Conservation (phyloP, 257 asterid species). For the Gentiana straminea region DNA sequence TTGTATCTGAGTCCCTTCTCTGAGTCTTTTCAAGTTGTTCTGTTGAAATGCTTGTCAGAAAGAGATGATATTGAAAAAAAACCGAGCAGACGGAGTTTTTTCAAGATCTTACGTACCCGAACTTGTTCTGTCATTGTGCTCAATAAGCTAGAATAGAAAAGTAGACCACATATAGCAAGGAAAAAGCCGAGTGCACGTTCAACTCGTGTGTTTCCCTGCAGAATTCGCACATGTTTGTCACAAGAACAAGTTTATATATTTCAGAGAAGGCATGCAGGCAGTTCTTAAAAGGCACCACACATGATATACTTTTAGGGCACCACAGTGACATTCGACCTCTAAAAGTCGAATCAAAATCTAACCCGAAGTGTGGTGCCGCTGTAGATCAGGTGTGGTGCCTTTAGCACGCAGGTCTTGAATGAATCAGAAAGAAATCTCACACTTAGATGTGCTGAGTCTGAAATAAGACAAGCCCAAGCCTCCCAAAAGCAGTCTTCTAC, state of each 20-base stretch:
- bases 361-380: too few relatives aligned
- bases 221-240: conserved; percentile 17
- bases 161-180: conserved; percentile 97
- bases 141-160: conserved; percentile 84
- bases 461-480: conserved; percentile 98
- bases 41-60: conserved; percentile 33
- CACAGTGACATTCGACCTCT: too few relatives aligned
- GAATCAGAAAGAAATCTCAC: conserved; percentile 42
- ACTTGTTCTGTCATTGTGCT: conserved; percentile 98
- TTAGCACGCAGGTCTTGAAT: too few relatives aligned
- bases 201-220: conserved; percentile 88
- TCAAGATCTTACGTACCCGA: conserved; percentile 45
- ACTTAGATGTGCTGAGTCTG: conserved; percentile 92
- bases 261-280: too few relatives aligned
- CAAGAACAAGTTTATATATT: background rate
- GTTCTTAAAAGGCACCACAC: too few relatives aligned
- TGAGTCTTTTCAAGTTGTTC: conserved; percentile 77
- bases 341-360: too few relatives aligned
- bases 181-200: conserved; percentile 85
- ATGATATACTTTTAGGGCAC: too few relatives aligned
- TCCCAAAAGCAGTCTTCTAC: conserved; percentile 99
- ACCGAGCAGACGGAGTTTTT: conserved; percentile 13
- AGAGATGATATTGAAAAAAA: conserved; percentile 16
- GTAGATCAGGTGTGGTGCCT: too few relatives aligned
- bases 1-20: conserved; percentile 97